phyloP scores from a whole-genome alignment of 257 asterid species.

The Capsicum baccatum region DNA sequence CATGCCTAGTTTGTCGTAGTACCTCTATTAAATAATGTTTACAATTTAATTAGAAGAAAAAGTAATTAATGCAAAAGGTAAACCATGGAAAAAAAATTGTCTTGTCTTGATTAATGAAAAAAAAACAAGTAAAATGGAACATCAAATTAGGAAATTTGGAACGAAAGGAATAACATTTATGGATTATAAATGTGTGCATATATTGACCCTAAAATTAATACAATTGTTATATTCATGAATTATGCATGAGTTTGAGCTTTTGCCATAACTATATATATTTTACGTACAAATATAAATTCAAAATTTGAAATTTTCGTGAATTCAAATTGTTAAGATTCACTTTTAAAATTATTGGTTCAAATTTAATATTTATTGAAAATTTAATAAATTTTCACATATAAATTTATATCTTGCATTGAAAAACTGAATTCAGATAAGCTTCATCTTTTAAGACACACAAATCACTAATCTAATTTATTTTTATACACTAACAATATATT shows the following conservation, averaged over 20 bases:
- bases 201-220: not conserved
- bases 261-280: not conserved
- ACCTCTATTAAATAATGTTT: too few species aligned
- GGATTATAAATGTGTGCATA: not conserved
- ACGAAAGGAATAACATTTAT: not conserved
- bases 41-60: too few species aligned
- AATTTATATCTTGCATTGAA: not conserved
- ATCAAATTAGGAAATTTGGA: too few species aligned
- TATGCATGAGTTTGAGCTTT: not conserved
- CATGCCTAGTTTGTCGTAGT: too few species aligned
- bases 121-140: too few species aligned
- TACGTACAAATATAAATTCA: not conserved
- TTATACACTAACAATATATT: too few species aligned
- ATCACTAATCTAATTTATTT: too few species aligned
- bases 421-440: not conserved
- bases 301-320: too few species aligned
- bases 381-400: not conserved
- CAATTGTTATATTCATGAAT: constrained; percentile 6
- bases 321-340: too few species aligned
- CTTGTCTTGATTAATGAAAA: too few species aligned
- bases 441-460: not conserved
- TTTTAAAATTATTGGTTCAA: not conserved
- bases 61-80: too few species aligned
- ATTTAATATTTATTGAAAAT: not conserved
- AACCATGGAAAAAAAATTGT: too few species aligned